Base-by-base conservation (phyloP, 768 basidiomycete species). In the Leccinum ochraceum region DNA sequence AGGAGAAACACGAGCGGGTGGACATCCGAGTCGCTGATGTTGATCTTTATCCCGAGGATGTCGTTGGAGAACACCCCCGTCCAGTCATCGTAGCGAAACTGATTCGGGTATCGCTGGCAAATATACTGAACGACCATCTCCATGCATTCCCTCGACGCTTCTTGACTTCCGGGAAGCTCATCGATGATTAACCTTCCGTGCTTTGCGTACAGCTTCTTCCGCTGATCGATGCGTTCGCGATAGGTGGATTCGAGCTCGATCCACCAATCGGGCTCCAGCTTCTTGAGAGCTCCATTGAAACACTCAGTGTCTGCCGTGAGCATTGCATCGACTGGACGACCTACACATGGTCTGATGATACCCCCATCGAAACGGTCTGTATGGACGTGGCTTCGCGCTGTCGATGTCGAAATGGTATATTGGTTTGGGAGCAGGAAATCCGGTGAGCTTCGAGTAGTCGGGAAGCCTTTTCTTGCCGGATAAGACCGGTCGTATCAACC, bases 321-420 rank as follows among this genome's bases (percentile, higher is more conserved):
- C 42, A 30, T 14, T n/a, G 13, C 22, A 26, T 24, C 11, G 22
- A 51, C n/a, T 14, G 9, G n/a, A 46, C 8, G 9, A 58, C 77
- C 37, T 67, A 83, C 82, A 76, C 83, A 83, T 84, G n/a, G 72
- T 83, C 63, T 85, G 83, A 62, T 83, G 78, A 58, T 83, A 85
- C 52, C 72, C 72, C 82, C 83, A 85, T 62, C 82, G 76, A 63
- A 85, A 82, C 0, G 83, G 83, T 26, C 83, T 76, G 67, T 85
- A 84, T 14, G 83, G 83, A 53, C 83, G 75, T 3, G 83, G 72
- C 58, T 72, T 77, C 9, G 82, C 76, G 4, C 62, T 72, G 53
- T 74, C 71, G 32, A 85, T 68, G 54, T 83, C 69, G 55, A 85
- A 84, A 26, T 77, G 62, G 24, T 60, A 63, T 2, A 82, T 58